Evolutionary conservation across 306 rosid genomes (phyloP).

Genomic region (Mimosa pudica): DNA sequence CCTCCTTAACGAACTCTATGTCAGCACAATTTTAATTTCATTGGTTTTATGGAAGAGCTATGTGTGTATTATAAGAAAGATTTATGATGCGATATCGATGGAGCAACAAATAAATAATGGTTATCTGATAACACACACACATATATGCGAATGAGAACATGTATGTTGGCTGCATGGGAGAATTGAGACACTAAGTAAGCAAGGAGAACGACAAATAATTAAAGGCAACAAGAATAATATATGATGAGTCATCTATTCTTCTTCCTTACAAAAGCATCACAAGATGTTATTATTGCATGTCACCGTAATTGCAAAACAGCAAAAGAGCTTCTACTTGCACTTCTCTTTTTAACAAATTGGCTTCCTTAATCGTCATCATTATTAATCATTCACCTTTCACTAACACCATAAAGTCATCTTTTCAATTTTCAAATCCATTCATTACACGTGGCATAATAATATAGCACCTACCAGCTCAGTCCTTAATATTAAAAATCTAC

Average conservation of each 20-base stretch:
- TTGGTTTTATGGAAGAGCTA: too few relatives aligned
- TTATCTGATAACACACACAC: not conserved
- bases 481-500: not conserved
- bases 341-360: not conserved
- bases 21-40: not conserved
- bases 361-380: not conserved
- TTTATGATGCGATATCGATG: conserved; percentile 1
- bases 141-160: not conserved
- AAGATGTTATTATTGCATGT: conserved; percentile 5
- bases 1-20: not conserved
- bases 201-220: not conserved
- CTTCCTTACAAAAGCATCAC: not conserved
- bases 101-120: conserved; percentile 1
- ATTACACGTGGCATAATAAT: not conserved
- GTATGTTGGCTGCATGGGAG: conserved; percentile 27
- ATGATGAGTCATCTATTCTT: conserved; percentile 5
- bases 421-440: not conserved
- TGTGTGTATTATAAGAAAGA: not conserved
- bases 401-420: not conserved
- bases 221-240: conserved; percentile 1
- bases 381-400: not conserved
- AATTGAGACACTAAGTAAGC: conserved; percentile 18
- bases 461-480: not conserved
- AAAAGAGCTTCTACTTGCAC: not conserved
- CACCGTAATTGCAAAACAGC: not conserved